These are phyloP conservation scores for Colletotrichum australisinense DNA, from an alignment of 2,329 filamentous ascomycete species.

Conservation along the genomic window DNA sequence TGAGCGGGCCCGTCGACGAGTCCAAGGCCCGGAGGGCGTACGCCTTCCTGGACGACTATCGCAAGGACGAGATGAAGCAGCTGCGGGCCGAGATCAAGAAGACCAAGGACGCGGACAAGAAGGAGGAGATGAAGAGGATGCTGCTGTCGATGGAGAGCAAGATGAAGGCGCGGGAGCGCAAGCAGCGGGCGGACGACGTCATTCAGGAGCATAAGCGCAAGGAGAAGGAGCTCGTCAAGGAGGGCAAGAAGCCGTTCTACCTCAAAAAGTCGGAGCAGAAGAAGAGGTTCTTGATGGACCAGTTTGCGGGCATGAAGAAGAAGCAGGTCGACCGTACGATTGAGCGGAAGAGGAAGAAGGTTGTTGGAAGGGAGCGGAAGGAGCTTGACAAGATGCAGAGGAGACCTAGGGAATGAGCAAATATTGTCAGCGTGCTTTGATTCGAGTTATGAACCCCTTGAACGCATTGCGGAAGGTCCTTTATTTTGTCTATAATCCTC, in stretches of 20 bases:
- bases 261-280: conserved; percentile 93
- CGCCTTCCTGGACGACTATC: conserved; percentile 88
- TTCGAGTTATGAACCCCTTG: neutral
- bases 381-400: conserved; percentile 63
- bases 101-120: conserved; percentile 72
- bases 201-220: conserved; percentile 80
- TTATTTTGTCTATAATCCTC: conserved; percentile 10
- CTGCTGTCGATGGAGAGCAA: conserved; percentile 84
- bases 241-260: conserved; percentile 94
- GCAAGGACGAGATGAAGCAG: conserved; percentile 82
- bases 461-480: neutral
- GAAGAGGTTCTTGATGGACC: conserved; percentile 82
- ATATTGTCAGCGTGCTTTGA: neutral
- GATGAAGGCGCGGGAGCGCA: conserved; percentile 76
- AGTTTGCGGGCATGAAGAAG: conserved; percentile 86
- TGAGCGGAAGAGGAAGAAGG: conserved; percentile 90
- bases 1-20: conserved; percentile 64
- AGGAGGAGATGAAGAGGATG: conserved; percentile 77
- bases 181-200: conserved; percentile 77
- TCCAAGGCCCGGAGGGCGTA: conserved; percentile 78
- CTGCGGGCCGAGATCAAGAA: conserved; percentile 75
- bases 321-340: conserved; percentile 87
- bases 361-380: conserved; percentile 86
- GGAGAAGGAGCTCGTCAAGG: conserved; percentile 86
- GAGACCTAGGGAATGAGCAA: conserved; percentile 5